A percentile compares a stretch with the other conserved stretches of the same genome.
Conservation (phyloP, 306 rosid genomes). For the Ceratonia siliqua region DNA sequence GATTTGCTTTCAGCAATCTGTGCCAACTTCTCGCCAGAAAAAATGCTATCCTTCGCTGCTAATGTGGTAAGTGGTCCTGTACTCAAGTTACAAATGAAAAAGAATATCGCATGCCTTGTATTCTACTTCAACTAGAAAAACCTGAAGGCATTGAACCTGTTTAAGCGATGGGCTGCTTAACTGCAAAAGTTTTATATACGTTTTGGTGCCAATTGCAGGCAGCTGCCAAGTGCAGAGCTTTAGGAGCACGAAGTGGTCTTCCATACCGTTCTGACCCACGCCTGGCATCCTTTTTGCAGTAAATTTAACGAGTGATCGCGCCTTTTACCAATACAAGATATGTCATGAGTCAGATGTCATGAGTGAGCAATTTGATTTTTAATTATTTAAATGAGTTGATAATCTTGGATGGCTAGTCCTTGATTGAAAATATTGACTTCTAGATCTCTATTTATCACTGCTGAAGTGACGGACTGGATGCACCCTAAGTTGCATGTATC, state of each 20-base stretch:
- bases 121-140: neutral
- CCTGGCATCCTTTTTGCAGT: conserved; percentile 55
- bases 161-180: neutral
- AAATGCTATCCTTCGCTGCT: conserved; percentile 81
- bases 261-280: conserved; percentile 65
- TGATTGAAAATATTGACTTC: neutral
- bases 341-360: conserved; percentile 11
- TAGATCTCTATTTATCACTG: neutral
- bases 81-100: conserved; percentile 10
- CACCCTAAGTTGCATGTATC: neutral
- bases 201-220: conserved; percentile 62
- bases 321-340: neutral
- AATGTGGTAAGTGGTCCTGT: conserved; percentile 62
- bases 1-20: conserved; percentile 69
- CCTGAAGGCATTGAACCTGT: neutral
- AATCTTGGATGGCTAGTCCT: neutral
- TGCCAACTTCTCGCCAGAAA: conserved; percentile 73
- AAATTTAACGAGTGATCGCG: neutral
- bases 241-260: conserved; percentile 92
- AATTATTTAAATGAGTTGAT: conserved; percentile 4
- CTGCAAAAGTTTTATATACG: conserved; percentile 2
- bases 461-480: neutral
- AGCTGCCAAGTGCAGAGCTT: conserved; percentile 73
- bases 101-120: neutral
- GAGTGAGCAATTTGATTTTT: conserved; percentile 5